Percentiles rank a stretch among this genome's conserved stretches.
These are phyloP conservation scores for Xylariaceae sp. DNA, from an alignment of 2,329 filamentous ascomycete species.

Conservation along the genomic window DNA sequence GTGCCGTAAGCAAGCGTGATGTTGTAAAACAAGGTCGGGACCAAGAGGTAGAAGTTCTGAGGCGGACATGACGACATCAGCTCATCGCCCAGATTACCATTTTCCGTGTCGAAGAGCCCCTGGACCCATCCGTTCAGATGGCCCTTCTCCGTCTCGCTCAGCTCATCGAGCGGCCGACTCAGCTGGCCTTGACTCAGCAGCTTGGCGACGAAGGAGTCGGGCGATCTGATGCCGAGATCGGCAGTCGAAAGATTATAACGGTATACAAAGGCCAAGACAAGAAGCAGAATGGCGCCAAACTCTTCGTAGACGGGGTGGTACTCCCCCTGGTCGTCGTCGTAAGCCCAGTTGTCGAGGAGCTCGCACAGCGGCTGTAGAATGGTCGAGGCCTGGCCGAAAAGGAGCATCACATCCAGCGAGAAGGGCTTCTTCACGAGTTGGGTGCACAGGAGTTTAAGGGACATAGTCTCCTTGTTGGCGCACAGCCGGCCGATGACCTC, in stretches of 20 bases:
- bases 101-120: conserved; percentile 70
- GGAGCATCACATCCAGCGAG: conserved; percentile 66
- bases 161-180: conserved; percentile 51
- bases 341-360: conserved; percentile 71
- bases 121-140: conserved; percentile 71
- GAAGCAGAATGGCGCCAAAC: conserved; percentile 69
- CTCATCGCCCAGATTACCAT: conserved; percentile 69
- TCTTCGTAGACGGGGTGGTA: conserved; percentile 84
- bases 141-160: conserved; percentile 58
- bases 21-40: conserved; percentile 71
- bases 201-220: conserved; percentile 63
- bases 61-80: conserved; percentile 77
- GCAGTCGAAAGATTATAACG: conserved; percentile 62
- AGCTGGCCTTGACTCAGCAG: conserved; percentile 57
- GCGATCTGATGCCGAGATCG: conserved; percentile 56
- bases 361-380: conserved; percentile 69
- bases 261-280: conserved; percentile 69
- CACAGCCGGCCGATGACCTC: conserved; percentile 68
- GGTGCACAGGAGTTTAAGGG: conserved; percentile 68
- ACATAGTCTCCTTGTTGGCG: conserved; percentile 69
- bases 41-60: conserved; percentile 74
- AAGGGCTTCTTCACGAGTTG: conserved; percentile 67
- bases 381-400: conserved; percentile 66
- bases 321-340: conserved; percentile 78
- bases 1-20: conserved; percentile 65